Conservation (phyloP, 1,284 basidiomycete species). For the Psilocybe mexicana region DNA sequence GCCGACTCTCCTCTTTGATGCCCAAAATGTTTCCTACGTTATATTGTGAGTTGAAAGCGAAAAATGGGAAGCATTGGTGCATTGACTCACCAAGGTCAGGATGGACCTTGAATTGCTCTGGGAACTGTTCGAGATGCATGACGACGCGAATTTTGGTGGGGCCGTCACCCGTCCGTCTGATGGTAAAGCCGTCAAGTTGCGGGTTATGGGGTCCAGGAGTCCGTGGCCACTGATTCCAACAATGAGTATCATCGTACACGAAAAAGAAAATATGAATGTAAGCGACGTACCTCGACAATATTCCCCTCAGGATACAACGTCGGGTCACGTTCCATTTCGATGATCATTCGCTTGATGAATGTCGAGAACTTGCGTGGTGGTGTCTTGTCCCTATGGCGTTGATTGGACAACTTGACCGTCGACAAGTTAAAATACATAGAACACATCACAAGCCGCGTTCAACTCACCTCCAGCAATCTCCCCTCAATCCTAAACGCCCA, state of each 20-base stretch:
- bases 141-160: constrained; percentile 79
- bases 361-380: constrained; percentile 82
- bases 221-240: constrained; percentile 65
- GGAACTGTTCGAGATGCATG: constrained; percentile 83
- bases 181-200: constrained; percentile 85
- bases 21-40: constrained; percentile 63
- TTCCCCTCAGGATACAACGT: constrained; percentile 81
- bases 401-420: constrained; percentile 49
- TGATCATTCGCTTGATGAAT: constrained; percentile 80
- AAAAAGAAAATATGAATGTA: constrained; percentile 1
- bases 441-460: no score
- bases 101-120: constrained; percentile 83
- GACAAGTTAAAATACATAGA: neutral
- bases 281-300: constrained; percentile 64
- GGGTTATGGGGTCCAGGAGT: constrained; percentile 56
- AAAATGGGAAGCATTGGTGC: neutral
- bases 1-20: constrained; percentile 84
- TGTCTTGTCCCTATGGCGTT: constrained; percentile 66
- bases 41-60: neutral
- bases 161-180: constrained; percentile 80
- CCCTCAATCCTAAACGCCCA: constrained; percentile 93
- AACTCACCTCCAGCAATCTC: constrained; percentile 73
- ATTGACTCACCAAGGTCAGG: constrained; percentile 66
- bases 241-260: neutral
- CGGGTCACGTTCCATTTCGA: constrained; percentile 88